phyloP scores from a whole-genome alignment of 345 rosid species.

The Sapria himalayana region DNA sequence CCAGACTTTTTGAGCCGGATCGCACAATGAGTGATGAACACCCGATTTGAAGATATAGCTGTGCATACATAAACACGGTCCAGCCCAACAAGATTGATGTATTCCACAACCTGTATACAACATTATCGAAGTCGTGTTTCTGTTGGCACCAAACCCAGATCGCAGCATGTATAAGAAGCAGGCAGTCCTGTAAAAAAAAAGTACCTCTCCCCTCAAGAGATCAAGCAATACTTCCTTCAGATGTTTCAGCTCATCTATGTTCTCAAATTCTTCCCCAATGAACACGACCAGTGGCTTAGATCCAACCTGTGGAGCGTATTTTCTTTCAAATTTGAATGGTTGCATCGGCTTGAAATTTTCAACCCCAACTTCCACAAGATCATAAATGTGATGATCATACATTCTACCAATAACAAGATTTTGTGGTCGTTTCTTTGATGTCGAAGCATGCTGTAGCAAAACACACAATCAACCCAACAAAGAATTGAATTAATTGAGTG shows the following conservation, averaged over 20 bases:
- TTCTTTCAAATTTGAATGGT: constrained; percentile 54
- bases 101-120: constrained; percentile 71
- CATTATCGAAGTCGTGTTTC: constrained; percentile 5
- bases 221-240: constrained; percentile 76
- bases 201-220: constrained; percentile 71
- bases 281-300: constrained; percentile 77
- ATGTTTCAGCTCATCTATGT: constrained; percentile 55
- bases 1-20: constrained; percentile 77
- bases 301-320: constrained; percentile 47
- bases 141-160: too few species aligned
- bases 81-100: constrained; percentile 61
- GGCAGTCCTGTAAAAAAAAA: too few species aligned
- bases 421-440: constrained; percentile 78
- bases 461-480: too few species aligned
- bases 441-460: constrained; percentile 73
- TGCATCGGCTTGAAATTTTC: constrained; percentile 58
- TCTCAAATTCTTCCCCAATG: constrained; percentile 74
- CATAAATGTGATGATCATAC: constrained; percentile 68
- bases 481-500: too few species aligned
- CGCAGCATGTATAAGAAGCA: too few species aligned
- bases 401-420: constrained; percentile 74
- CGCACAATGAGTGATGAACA: constrained; percentile 62
- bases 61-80: constrained; percentile 74
- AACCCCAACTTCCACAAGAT: constrained; percentile 81
- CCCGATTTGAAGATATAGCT: constrained; percentile 49